Conservation (phyloP, 208 protist genomes). For the Strigomonas galati region DNA sequence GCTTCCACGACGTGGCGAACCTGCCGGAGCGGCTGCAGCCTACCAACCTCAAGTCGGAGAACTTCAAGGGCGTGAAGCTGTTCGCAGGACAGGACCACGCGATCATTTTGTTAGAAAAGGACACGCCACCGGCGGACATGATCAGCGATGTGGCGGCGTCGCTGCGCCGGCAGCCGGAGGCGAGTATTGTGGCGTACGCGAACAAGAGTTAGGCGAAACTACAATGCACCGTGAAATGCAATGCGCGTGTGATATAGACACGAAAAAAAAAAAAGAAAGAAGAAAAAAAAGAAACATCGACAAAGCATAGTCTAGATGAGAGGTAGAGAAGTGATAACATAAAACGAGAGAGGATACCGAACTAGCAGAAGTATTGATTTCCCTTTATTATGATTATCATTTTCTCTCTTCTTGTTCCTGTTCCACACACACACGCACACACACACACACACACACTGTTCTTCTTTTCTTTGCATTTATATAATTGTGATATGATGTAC, state of each 20-base stretch:
- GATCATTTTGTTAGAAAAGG: slow-evolving; percentile 53
- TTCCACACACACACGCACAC: too few species aligned
- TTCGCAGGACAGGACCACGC: slow-evolving; percentile 64
- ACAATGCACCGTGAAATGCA: too few species aligned
- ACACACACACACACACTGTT: too few species aligned
- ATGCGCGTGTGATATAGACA: too few species aligned
- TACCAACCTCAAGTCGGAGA: slow-evolving; percentile 20
- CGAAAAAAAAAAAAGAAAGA: too few species aligned
- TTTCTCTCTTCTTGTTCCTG: slow-evolving; percentile 4
- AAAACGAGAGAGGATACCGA: too few species aligned
- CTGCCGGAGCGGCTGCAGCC: slow-evolving; percentile 42
- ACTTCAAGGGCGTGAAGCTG: slow-evolving; percentile 42
- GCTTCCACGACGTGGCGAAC: slow-evolving; percentile 52
- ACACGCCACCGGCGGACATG: slow-evolving; percentile 21
- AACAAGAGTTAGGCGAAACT: neutral
- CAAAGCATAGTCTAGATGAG: too few species aligned
- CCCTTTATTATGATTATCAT: slow-evolving; percentile 10
- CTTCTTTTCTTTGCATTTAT: slow-evolving; percentile 12
- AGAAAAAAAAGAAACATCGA: too few species aligned
- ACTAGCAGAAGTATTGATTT: too few species aligned
- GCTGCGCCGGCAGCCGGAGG: slow-evolving; percentile 44
- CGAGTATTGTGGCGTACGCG: slow-evolving; percentile 24
- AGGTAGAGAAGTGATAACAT: slow-evolving; percentile 7
- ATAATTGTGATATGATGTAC: neutral
- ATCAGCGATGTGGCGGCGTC: slow-evolving; percentile 24